Evolutionary conservation across 192 early-diverging fungal genomes (phyloP), one percentile per base, ranked within the genome.

Genomic region (Entomortierella parvispora): DNA sequence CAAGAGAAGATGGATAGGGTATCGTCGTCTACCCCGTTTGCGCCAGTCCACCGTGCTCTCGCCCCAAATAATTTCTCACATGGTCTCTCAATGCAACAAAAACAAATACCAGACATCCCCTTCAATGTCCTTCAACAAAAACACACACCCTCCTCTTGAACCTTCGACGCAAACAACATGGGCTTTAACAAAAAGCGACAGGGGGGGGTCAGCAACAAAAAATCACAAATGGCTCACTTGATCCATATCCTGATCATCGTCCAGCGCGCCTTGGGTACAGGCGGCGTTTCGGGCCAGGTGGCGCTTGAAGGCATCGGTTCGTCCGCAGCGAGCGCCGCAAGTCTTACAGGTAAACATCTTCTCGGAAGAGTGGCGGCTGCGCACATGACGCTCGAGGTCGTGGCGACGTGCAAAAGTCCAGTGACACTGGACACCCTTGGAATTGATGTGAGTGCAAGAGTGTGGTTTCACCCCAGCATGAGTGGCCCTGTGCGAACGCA

Each of bases 321-420:
- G 53, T 23, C 59, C 54, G 31, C 59, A 68, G 26, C 57, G 26
- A 28, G 42, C 50, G 34, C 74, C 74, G 51, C 74, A 77, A 46
- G 74, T 64, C 48, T 50, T 57, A 55, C 74, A 77, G 14, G 44
- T 32, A 28, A 50, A 63, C 15, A 34, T 46, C 23, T 77, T 68
- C 22, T 8, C 8, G 17, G 48, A 14, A 11, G 23, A n/a, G 43
- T 77, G 74, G 37, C 66, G 65, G 74, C 65, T 68, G 9, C 49
- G 28, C 0, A 68, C 82, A 62, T 93, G 91, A 18, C 95, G 88
- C 77, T 93, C 95, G 26, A 94, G 84, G 67, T 96, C 95, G 66
- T 96, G 93, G 69, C 92, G 91, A 15, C 95, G 87, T 2, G 93
- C 89, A 82, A 96, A 96, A 7, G 89, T 71, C 63, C 86, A 86